Evolutionary conservation across 768 basidiomycete genomes (phyloP).

Genomic region (Pulveroboletus sp.): DNA sequence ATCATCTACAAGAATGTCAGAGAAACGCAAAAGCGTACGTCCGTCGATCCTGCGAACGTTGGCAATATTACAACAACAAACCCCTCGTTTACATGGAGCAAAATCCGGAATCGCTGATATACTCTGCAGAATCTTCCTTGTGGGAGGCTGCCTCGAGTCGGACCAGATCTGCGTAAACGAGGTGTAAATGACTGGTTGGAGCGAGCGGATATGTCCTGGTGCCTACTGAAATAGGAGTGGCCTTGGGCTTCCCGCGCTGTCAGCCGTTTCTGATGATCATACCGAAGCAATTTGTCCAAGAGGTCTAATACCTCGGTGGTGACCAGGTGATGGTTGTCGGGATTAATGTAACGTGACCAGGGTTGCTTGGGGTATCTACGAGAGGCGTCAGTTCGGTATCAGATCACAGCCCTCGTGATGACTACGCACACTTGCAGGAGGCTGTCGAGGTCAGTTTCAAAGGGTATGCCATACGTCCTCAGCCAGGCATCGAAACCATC

Average conservation of each 20-base stretch:
- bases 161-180: constrained; percentile 39
- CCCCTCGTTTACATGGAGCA: constrained; percentile 34
- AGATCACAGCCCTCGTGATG: background rate
- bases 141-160: constrained; percentile 44
- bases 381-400: background rate
- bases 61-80: background rate
- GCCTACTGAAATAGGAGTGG: constrained; percentile 61
- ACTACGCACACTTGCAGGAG: constrained; percentile 46
- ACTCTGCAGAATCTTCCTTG: constrained; percentile 39
- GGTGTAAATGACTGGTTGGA: constrained; percentile 17
- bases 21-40: constrained; percentile 3
- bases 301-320: constrained; percentile 63
- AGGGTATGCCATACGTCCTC: constrained; percentile 59
- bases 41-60: constrained; percentile 2
- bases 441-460: constrained; percentile 56
- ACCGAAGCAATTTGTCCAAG: constrained; percentile 60
- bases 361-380: constrained; percentile 55
- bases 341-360: constrained; percentile 60
- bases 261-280: constrained; percentile 65
- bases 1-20: constrained; percentile 7
- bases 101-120: constrained; percentile 48
- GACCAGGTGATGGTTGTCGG: constrained; percentile 55
- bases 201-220: constrained; percentile 20
- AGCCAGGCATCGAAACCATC: constrained; percentile 61
- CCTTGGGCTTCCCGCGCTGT: constrained; percentile 65